Evolutionary conservation across 768 basidiomycete genomes (phyloP), one percentile per base, ranked within the genome.

Genomic region (Lanmaoa pseudosensibilis): DNA sequence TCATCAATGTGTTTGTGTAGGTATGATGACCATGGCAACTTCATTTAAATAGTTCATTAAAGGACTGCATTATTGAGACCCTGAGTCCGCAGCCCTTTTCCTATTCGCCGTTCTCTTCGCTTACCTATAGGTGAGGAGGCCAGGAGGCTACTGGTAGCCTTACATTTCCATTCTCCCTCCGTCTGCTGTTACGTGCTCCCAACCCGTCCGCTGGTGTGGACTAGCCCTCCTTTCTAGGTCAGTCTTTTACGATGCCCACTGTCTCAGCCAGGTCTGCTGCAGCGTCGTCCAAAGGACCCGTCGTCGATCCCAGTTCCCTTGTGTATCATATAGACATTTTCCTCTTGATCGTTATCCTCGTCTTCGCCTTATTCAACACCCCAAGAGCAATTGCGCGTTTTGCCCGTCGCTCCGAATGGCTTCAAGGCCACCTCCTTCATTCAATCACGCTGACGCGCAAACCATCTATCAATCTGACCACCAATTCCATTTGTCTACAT

Each of bases 361-460:
- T 77, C 30, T 70, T 80, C 41, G 70, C 78, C 52, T 56, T 80
- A 6, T 68, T 77, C 57, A 72, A 75, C 7, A 63, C 82, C 9
- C 85, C 85, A 19, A 78, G 82, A 40, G 74, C 74, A 16, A 54
- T 84, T 13, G 79, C 77, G 21, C 80, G 85, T 43, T 73, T 85
- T 54, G 78, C 79, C 50, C 73, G 72, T 38, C 62, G 71, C 30
- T 74, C 77, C 5, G 82, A 85, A 57, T 83, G 84, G 83, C 57
- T 70, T 21, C 75, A 69, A 27, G 84, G 85, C 3, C 75, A 80
- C 57, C 57, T 85, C 59, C 69, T 86, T 39, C 73, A 69, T 12
- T 63, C 60, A 16, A 38, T 34, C 16, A 32, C 57, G 1, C 44
- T 59, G 37, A 46, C 37, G 4, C 56, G 50, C 45, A 49, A 37